phyloP scores from a whole-genome alignment of 495 filamentous ascomycete species.

The Daldinia decipiens region DNA sequence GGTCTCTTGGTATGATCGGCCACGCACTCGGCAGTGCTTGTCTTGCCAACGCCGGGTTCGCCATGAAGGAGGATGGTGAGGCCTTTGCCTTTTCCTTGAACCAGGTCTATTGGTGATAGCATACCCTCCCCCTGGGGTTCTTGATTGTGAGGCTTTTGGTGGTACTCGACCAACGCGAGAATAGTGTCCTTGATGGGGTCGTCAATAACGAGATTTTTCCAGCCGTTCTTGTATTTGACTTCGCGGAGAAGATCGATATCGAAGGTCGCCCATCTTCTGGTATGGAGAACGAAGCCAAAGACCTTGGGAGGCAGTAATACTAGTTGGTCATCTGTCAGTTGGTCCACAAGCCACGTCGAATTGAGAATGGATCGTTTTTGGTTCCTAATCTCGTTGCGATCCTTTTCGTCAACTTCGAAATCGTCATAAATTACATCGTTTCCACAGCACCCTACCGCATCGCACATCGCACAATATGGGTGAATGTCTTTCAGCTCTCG shows the following conservation, averaged over 20 bases:
- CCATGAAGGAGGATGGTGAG: background rate
- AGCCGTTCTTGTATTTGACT: background rate
- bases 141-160: background rate
- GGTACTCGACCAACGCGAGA: background rate
- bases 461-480: background rate
- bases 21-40: background rate
- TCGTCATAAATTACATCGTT: background rate
- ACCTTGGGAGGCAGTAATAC: background rate
- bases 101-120: background rate
- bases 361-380: background rate
- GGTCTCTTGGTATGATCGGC: background rate
- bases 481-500: background rate
- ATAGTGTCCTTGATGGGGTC: background rate
- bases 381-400: background rate
- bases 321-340: background rate
- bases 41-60: background rate
- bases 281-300: slow-evolving; percentile 2
- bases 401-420: background rate
- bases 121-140: background rate
- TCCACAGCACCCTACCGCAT: background rate
- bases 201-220: background rate
- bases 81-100: background rate
- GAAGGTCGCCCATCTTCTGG: background rate
- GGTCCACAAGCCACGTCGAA: background rate
- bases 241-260: background rate